Evolutionary conservation across 345 rosid species (phyloP).

Genomic region (Eucalyptus shirleyi): DNA sequence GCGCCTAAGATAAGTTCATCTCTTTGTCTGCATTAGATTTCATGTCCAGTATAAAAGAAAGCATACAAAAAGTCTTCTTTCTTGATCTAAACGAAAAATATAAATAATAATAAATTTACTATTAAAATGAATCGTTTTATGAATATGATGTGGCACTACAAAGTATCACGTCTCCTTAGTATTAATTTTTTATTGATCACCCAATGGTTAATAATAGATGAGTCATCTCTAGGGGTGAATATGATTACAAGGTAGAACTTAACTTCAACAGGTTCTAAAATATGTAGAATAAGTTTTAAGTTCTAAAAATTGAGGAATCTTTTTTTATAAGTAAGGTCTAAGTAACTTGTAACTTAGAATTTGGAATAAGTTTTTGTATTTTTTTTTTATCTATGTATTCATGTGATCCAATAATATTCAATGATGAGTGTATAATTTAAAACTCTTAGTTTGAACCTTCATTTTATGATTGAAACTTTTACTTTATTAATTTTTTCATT

Average conservation of each 20-base stretch:
- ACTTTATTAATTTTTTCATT: too few species aligned
- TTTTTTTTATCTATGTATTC: too few species aligned
- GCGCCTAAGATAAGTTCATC: neutral
- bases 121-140: neutral
- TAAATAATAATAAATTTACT: neutral
- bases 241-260: too few species aligned
- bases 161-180: neutral
- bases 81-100: neutral
- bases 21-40: neutral
- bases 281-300: accelerated
- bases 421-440: too few species aligned
- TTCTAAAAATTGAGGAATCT: too few species aligned
- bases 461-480: too few species aligned
- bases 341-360: too few species aligned
- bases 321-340: too few species aligned
- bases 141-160: too few species aligned
- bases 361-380: too few species aligned
- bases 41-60: neutral
- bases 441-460: accelerated
- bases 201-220: too few species aligned
- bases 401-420: accelerated
- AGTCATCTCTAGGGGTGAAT: neutral
- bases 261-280: accelerated
- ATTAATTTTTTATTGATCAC: neutral
- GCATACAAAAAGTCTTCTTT: neutral